Evolutionary conservation across 2,329 filamentous ascomycete species (phyloP), one percentile per base, ranked within the genome.

Genomic region (Macrophomina phaseolina): DNA sequence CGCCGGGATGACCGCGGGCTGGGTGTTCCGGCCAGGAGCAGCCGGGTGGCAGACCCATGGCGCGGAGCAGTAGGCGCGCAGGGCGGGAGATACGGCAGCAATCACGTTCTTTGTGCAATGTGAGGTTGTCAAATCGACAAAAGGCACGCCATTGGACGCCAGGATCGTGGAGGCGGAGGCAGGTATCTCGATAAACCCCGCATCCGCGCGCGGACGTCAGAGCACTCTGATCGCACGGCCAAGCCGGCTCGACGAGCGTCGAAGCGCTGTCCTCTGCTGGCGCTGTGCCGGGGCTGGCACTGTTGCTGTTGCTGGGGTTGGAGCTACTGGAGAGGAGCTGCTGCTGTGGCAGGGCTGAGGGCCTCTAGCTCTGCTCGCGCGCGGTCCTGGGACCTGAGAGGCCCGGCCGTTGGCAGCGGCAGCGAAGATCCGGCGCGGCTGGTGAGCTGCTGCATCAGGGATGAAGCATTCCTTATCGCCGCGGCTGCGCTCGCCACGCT

Each of bases 401-500:
- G 49, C 49, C 49, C 49, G n/a, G 49, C 49, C 49, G 49, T 53
- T 53, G 49, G 49, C 28, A 34, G 49, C 38, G 53, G 32, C 38
- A 23, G 53, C 53, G 38, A 30, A 58, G 53, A 58, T 58, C 36
- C 53, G 53, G 53, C 49, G 49, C 49, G 49, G 49, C 49, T 53
- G 49, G 49, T 36, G 53, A 28, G 53, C 53, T 48, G 56, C 45
- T 62, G 58, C 58, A 18, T 62, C 58, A 62, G 58, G 58, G 42
- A 49, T 62, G 58, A 36, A 28, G 58, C 58, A 62, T 62, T 62
- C 45, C 58, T 62, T 62, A 62, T 62, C 58, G 58, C 55, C 46
- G 55, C 55, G 46, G 55, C 55, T 46, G 55, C 55, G 55, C 58
- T 62, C 58, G 58, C 58, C 58, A 62, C 58, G 56, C 56, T 61